A percentile compares a stretch with the other conserved stretches of the same genome.
Conservation (phyloP, 768 basidiomycete species). For the Boletus vinaceobasis region DNA sequence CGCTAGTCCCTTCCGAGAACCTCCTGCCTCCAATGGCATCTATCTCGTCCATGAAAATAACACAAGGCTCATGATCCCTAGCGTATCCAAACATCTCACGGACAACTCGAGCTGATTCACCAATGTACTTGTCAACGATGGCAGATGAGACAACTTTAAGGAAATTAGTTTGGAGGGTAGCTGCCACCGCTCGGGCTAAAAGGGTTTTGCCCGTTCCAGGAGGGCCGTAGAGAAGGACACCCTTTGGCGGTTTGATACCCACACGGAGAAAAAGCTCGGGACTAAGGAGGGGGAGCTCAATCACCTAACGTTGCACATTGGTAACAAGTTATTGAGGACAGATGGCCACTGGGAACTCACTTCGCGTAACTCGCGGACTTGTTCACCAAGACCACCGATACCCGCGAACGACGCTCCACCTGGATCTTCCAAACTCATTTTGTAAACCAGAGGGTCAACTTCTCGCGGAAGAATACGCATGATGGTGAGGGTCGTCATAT, state of each 20-base stretch:
- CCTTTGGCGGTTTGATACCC: constrained; percentile 94
- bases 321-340: neutral
- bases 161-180: constrained; percentile 93
- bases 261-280: constrained; percentile 95
- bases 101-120: constrained; percentile 93
- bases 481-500: constrained; percentile 99
- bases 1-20: constrained; percentile 94
- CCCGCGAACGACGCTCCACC: constrained; percentile 94
- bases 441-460: constrained; percentile 97
- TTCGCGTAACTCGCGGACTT: constrained; percentile 95
- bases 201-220: constrained; percentile 97
- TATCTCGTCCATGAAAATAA: constrained; percentile 98
- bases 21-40: constrained; percentile 94
- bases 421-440: constrained; percentile 98
- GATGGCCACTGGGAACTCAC: constrained; percentile 38
- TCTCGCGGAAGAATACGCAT: constrained; percentile 98
- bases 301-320: constrained; percentile 54
- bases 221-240: constrained; percentile 93
- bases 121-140: constrained; percentile 98
- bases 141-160: constrained; percentile 98
- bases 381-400: constrained; percentile 93
- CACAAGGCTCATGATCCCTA: constrained; percentile 94
- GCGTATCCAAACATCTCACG: constrained; percentile 99
- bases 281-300: constrained; percentile 90
- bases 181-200: constrained; percentile 93